Evolutionary conservation across 805 yeast genomes (phyloP).

Genomic region (Isabelozyma heimii): DNA sequence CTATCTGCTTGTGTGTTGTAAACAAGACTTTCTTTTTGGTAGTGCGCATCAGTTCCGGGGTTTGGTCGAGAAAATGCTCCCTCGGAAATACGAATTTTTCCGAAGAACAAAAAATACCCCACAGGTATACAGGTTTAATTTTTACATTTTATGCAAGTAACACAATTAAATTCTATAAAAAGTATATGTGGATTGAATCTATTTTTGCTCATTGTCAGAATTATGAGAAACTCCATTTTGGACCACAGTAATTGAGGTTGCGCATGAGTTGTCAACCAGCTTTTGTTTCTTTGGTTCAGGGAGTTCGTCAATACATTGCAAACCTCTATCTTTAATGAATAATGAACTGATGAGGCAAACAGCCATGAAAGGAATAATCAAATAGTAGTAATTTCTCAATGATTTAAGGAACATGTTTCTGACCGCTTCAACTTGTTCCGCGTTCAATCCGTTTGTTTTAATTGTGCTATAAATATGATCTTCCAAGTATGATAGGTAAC

Average conservation of each 20-base stretch:
- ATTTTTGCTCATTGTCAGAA: background rate
- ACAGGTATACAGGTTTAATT: no score
- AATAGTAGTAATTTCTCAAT: constrained; percentile 30
- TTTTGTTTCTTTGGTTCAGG: constrained; percentile 10
- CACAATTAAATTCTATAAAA: background rate
- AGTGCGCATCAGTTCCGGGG: no score
- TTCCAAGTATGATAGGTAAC: constrained; percentile 20
- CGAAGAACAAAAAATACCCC: no score
- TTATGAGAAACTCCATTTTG: background rate
- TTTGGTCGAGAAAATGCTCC: no score
- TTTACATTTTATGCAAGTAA: background rate
- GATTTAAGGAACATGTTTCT: constrained; percentile 29
- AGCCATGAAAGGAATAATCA: constrained; percentile 33
- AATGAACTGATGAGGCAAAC: constrained; percentile 28
- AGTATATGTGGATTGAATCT: background rate
- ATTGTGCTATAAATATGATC: constrained; percentile 22
- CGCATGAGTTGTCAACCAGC: constrained; percentile 10
- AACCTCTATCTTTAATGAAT: constrained; percentile 33
- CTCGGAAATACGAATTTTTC: no score
- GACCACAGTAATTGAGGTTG: background rate
- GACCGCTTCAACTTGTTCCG: constrained; percentile 18
- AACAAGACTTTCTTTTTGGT: no score
- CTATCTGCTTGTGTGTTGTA: no score
- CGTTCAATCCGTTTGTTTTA: constrained; percentile 14
- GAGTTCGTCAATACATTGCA: constrained; percentile 35